Evolutionary conservation across 257 asterid species (phyloP), one percentile per base, ranked within the genome.

Genomic region (Salvia hispanica): DNA sequence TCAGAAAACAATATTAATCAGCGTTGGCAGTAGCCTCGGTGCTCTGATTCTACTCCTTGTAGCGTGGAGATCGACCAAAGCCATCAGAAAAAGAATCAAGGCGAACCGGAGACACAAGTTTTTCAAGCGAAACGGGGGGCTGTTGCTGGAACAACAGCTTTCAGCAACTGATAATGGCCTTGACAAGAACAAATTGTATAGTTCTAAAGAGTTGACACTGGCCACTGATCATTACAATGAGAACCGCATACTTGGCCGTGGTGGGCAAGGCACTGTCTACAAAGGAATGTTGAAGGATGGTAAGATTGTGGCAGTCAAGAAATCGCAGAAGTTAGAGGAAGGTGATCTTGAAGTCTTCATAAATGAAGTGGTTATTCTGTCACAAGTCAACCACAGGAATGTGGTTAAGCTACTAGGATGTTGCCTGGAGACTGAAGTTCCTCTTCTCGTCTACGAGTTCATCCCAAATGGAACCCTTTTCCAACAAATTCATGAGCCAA

Each of bases 261-360:
- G 84, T 31, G 82, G 84, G 33, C 84, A 76, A 36, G 84, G 81
- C 48, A 80, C 84, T 2, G 84, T 79, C 63, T 79, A 75, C 58
- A 75, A 79, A 43, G 83, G 83, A 48, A 79, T 79, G 83, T 3
- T 72, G 39, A 62, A 11, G 0, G 72, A 76, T 54, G 84, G 78
- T 31, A 68, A 51, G 58, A 69, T 79, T 9, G 74, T 76, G 28
- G 84, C 84, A 0, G 72, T 80, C 62, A 76, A 80, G 74, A 80
- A 73, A 62, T 76, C 79, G 25, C 64, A 40, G 45, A 64, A 15
- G 47, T 60, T 69, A 7, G 66, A 73, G 0, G 74, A 61, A 55
- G 63, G 46, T 5, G 79, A 80, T 39, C 48, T 76, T 9, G 70
- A 73, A 63, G 74, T 52, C 45, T 79, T 79, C 71, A 72, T 76